Conservation (phyloP, 768 basidiomycete species). For the Lactifluus pinguis region DNA sequence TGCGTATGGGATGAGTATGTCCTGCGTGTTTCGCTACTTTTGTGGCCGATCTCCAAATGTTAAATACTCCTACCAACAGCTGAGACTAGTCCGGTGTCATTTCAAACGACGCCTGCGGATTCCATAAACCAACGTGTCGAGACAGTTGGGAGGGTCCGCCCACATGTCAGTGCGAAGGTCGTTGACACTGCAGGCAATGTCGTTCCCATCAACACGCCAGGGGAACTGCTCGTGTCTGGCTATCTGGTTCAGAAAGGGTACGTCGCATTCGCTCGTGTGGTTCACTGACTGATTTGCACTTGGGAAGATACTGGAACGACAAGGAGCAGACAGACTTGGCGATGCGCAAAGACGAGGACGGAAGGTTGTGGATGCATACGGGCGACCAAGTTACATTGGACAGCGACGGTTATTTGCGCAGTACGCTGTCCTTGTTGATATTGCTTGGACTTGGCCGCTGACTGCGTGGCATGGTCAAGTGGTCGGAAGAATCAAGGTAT, state of each 20-base stretch:
- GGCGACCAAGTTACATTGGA: slow-evolving; percentile 80
- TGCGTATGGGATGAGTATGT: slow-evolving; percentile 83
- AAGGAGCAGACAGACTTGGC: slow-evolving; percentile 53
- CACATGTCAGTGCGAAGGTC: slow-evolving; percentile 71
- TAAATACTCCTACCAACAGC: slow-evolving; percentile 34
- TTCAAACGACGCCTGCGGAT: slow-evolving; percentile 66
- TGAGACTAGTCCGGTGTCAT: slow-evolving; percentile 78
- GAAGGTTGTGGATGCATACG: slow-evolving; percentile 72
- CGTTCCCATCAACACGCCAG: slow-evolving; percentile 65
- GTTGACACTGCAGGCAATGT: slow-evolving; percentile 48
- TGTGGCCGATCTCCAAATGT: background rate
- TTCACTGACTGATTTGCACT: background rate
- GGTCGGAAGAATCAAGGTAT: slow-evolving; percentile 71
- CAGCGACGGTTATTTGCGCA: slow-evolving; percentile 65
- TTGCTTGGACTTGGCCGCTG: background rate
- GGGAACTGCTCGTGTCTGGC: slow-evolving; percentile 66
- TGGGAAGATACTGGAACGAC: slow-evolving; percentile 70
- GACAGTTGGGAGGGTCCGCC: slow-evolving; percentile 69
- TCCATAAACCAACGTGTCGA: slow-evolving; percentile 68
- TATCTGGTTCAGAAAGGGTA: slow-evolving; percentile 78
- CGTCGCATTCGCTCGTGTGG: slow-evolving; percentile 14
- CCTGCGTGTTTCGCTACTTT: background rate
- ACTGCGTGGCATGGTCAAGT: slow-evolving; percentile 34
- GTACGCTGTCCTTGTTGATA: slow-evolving; percentile 32
- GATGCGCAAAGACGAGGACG: slow-evolving; percentile 45